Evolutionary conservation across 2,329 filamentous ascomycete genomes (phyloP), one percentile per base, ranked within the genome.

Genomic region (Orbilia ellipsospora): DNA sequence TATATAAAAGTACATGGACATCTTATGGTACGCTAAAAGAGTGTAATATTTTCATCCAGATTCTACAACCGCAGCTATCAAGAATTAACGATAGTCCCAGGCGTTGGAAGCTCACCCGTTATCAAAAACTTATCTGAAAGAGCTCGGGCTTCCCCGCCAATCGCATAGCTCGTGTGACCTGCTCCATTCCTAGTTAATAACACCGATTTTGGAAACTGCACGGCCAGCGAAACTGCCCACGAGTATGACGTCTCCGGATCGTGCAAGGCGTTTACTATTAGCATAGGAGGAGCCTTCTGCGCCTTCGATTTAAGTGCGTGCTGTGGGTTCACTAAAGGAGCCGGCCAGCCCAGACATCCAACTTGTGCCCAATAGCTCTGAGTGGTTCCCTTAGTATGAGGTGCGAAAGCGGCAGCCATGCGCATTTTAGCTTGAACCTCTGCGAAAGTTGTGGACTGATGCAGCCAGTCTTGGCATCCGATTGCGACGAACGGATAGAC

Each of bases 261-360:
- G 68, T 80, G 80, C 2, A 81, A 79, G 10, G 82, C 79, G 67
- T 83, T 84, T 3, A 83, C 81, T 72, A 83, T 76, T 59, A 85
- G 76, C 31, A 85, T 81, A 15, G 80, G 80, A 4, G 80, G 73
- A 7, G 80, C 51, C 5, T 78, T 77, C 44, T 81, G 79, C 18
- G 26, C 8, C 5, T 80, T 51, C 15, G 78, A 78, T 62, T 20
- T 28, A 15, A 16, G 16, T 26, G 40, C 26, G 18, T 20, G 18
- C 54, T 57, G 82, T 12, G 81, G 82, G 76, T 84, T 84, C 3
- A 78, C 79, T 12, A 81, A 56, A 0, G 80, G 66, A 1, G 81
- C 78, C 0, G 83, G 82, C 83, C 83, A 85, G 0, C 82, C 82
- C 16, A 84, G 78, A 76, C 84, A 85, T 4, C 78, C 68, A 0